Evolutionary conservation across 179 eudicot genomes (phyloP), one percentile per base, ranked within the genome.

Genomic region (Gypsophila paniculata): DNA sequence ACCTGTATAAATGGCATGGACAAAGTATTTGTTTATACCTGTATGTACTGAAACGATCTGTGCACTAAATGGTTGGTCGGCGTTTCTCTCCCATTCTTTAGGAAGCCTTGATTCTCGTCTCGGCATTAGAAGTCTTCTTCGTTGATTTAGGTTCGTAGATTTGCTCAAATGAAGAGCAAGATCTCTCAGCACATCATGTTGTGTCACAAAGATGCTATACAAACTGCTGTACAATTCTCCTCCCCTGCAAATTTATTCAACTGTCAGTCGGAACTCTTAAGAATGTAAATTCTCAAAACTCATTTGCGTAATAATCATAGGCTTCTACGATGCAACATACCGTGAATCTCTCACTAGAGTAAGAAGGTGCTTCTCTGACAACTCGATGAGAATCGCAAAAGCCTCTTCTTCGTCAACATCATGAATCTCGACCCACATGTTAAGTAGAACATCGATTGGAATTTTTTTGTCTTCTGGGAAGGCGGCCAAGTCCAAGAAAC

Each of bases 101-200:
- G 92, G 96, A 36, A 89, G 84, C 65, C 84, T 75, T 59, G 58
- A 19, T 76, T 90, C 98, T 85, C 91, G 85, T 72, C 86, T 83
- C 12, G 98, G 85, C 98, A 92, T 92, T 60, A 92, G 68, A 81
- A 92, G 61, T 19, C 96, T 69, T 62, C 58, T 88, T 64, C 90
- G 68, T 66, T 77, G 77, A 75, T 90, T 90, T 52, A 85, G 34
- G 21, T 34, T 73, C 48, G 79, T 88, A 1, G 65, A 62, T 67
- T 75, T 87, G 81, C 88, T 87, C 74, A 87, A 70, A 77, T 92
- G 87, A 73, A 92, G 77, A 44, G 98, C 96, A 12, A 92, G 91
- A 71, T 92, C 98, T 79, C 98, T 81, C 81, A 92, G 32, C n/a
- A 92, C 92, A 80, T 90, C 98, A 71, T 92, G 98, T 73, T 92